Evolutionary conservation across 164 flowering plant species (phyloP), one percentile per base, ranked within the genome.

Genomic region (Macadamia tetraphylla): DNA sequence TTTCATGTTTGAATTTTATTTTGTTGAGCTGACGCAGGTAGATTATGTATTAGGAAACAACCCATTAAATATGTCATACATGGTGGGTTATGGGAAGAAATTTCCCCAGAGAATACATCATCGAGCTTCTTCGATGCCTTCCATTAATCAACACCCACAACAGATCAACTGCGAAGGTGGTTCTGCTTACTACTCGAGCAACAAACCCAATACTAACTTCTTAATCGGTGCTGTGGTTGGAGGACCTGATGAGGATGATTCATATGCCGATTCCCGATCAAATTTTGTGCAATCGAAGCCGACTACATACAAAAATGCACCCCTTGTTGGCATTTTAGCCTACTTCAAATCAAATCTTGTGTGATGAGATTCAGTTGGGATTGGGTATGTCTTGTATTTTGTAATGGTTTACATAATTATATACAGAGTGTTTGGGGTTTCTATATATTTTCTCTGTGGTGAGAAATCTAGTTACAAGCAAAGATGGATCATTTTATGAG

Each of bases 31-130:
- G 3, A 32, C 68, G 73, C 78, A 86, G 88, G 88, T 84, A 63
- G 85, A 84, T 70, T 86, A 86, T 52, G 78, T 86, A 68, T 72
- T 86, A 1, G 90, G 95, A 56, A 71, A 71, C 67, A 90, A 90
- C 60, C 92, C 92, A 29, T 29, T 75, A 65, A 66, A 67, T 7
- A 84, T 86, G 88, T 90, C 96, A 30, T 90, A 86, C 79, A 90
- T 90, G 96, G 92, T 90, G 56, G 93, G 93, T 62, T 88, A 82
- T 71, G 91, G 93, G 0, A n/a, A 60, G 1, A 86, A 80, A 1
- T 88, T 71, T 55, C 91, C 96, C 0, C 68, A 66, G 18, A 81
- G 77, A 42, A 83, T 88, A 15, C 96, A 88, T 60, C 96, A 90
- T 52, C 60, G 93, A 11, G 88, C 81, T 6, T 83, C 93, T 9